phyloP scores from a whole-genome alignment of 768 basidiomycete species.

The Paxillus rubicundulus region DNA sequence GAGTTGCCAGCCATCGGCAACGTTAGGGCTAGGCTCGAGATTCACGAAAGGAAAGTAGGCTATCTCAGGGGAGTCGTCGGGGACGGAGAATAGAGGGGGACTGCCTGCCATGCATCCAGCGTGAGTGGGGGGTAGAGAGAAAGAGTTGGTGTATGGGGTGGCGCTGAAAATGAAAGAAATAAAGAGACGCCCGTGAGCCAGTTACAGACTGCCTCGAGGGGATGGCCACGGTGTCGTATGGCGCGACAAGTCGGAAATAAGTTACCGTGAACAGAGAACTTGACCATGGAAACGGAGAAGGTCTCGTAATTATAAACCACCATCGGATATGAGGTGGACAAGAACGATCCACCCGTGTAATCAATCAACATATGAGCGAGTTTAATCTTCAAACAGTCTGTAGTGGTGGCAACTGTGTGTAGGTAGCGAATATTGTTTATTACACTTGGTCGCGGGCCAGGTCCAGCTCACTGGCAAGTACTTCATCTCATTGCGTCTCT shows the following conservation, averaged over 20 bases:
- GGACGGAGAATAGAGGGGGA: slow-evolving; percentile 43
- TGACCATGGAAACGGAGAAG: too few species aligned
- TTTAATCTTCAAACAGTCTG: too few species aligned
- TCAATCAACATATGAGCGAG: background rate
- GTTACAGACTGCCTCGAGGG: slow-evolving; percentile 29
- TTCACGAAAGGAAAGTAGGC: slow-evolving; percentile 60
- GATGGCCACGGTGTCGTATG: slow-evolving; percentile 21
- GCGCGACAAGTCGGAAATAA: slow-evolving; percentile 8
- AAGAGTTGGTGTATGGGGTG: slow-evolving; percentile 10
- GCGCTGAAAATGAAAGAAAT: slow-evolving; percentile 4
- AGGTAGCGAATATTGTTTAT: too few species aligned
- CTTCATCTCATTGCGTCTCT: too few species aligned
- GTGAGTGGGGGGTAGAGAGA: slow-evolving; percentile 4
- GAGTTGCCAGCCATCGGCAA: slow-evolving; percentile 66
- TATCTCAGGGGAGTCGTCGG: slow-evolving; percentile 66
- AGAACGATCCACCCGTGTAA: background rate
- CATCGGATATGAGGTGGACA: background rate
- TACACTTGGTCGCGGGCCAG: too few species aligned
- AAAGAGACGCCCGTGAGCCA: slow-evolving; percentile 21
- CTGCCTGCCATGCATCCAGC: slow-evolving; percentile 35
- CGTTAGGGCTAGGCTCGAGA: slow-evolving; percentile 46
- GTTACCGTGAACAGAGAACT: too few species aligned
- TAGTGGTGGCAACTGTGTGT: too few species aligned
- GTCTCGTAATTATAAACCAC: background rate
- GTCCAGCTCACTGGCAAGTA: too few species aligned